phyloP scores from a whole-genome alignment of 805 yeast species.

The Teunomyces barrocoloradensis region DNA sequence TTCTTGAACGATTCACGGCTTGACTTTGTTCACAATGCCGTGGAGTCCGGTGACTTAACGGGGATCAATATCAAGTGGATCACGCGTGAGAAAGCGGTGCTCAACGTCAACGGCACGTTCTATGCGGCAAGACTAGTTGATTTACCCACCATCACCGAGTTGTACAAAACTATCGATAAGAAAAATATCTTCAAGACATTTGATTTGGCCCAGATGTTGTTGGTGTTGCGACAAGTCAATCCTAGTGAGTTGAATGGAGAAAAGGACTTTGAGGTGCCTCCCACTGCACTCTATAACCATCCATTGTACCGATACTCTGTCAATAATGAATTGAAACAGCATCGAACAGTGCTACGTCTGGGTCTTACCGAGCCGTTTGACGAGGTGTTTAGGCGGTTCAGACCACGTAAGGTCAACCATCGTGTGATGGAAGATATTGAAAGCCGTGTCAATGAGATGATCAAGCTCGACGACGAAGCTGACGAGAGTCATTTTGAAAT shows the following conservation, averaged over 20 bases:
- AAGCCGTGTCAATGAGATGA: conserved; percentile 69
- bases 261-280: conserved; percentile 45
- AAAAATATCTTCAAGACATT: conserved; percentile 85
- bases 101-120: conserved; percentile 61
- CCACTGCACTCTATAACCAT: conserved; percentile 31
- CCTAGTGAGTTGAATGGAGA: conserved; percentile 42
- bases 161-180: conserved; percentile 83
- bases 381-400: conserved; percentile 65
- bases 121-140: conserved; percentile 87
- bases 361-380: conserved; percentile 83
- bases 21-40: conserved; percentile 72
- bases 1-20: conserved; percentile 67
- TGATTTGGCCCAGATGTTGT: conserved; percentile 81
- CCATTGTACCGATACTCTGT: conserved; percentile 38
- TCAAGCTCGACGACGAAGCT: conserved; percentile 77
- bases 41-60: conserved; percentile 72
- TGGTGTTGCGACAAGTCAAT: conserved; percentile 59
- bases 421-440: conserved; percentile 77
- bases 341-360: conserved; percentile 55
- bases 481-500: conserved; percentile 77
- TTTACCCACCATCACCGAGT: conserved; percentile 83
- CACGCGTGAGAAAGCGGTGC: conserved; percentile 74
- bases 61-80: conserved; percentile 79
- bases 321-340: conserved; percentile 41
- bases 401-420: conserved; percentile 67